A percentile compares a stretch with the other conserved stretches of the same genome.
Evolutionary conservation across 495 filamentous ascomycete genomes (phyloP).

Genomic region (Cercophora newfieldiana): DNA sequence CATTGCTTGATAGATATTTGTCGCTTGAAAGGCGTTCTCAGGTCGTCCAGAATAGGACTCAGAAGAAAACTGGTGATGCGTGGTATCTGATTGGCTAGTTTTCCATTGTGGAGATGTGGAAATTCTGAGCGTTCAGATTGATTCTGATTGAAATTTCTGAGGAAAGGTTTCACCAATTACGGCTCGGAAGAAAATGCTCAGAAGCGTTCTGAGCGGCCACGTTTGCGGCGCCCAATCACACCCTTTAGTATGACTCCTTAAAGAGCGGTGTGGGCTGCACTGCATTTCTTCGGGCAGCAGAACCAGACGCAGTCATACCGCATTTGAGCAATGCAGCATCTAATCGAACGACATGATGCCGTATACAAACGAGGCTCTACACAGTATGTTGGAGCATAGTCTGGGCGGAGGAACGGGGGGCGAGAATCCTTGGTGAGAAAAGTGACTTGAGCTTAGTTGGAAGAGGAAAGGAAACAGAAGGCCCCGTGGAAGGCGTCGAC

Average conservation of each 20-base stretch:
- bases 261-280: background rate
- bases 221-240: no score
- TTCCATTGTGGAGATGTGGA: no score
- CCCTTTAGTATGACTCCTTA: background rate
- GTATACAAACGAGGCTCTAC: background rate
- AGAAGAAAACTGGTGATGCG: no score
- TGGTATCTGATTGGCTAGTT: no score
- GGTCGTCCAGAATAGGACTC: no score
- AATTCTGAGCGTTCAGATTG: no score
- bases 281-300: background rate
- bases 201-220: no score
- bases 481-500: background rate
- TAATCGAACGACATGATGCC: background rate
- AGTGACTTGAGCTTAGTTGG: background rate
- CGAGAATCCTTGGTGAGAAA: background rate
- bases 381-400: background rate
- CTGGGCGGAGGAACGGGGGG: background rate
- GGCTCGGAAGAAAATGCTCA: no score
- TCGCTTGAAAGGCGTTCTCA: no score
- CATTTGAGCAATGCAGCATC: background rate
- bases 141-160: no score
- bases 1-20: no score
- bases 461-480: background rate
- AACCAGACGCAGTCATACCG: background rate
- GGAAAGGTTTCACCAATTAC: no score